Conservation (phyloP, 345 rosid genomes). For the Combretum micranthum region DNA sequence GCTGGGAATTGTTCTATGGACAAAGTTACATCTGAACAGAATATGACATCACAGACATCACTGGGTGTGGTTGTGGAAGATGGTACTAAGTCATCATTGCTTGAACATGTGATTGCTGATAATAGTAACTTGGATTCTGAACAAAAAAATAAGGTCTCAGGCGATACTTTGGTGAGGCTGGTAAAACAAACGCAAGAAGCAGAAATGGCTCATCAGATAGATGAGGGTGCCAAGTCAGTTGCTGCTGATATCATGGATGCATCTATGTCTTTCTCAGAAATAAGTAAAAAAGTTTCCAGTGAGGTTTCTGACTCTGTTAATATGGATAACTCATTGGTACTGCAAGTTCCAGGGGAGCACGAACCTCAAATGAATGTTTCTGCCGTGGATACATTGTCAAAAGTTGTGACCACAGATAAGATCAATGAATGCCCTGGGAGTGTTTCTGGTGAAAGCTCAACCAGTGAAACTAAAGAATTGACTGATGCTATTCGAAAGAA, state of each 20-base stretch:
- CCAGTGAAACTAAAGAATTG: too few relatives aligned
- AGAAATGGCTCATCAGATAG: slow-evolving; percentile 3
- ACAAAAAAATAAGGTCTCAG: slow-evolving; percentile 2
- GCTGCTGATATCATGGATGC: neutral
- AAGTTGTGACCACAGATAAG: neutral
- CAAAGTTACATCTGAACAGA: too few relatives aligned
- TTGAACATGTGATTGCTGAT: neutral
- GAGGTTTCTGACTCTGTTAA: neutral
- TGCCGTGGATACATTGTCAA: neutral
- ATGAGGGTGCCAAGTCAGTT: neutral
- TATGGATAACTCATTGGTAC: neutral
- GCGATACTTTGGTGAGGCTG: neutral
- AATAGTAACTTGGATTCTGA: neutral
- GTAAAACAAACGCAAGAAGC: slow-evolving; percentile 11
- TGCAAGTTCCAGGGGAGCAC: too few relatives aligned
- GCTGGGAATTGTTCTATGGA: too few relatives aligned
- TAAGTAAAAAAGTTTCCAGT: neutral
- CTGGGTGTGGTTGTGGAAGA: too few relatives aligned
- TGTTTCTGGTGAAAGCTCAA: too few relatives aligned
- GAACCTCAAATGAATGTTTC: too few relatives aligned
- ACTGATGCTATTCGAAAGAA: too few relatives aligned
- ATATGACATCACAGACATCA: too few relatives aligned
- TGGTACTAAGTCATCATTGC: neutral
- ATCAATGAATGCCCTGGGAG: too few relatives aligned
- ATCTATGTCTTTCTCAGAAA: neutral